A percentile compares a stretch with the other conserved stretches of the same genome.
phyloP scores from a whole-genome alignment of 2,329 filamentous ascomycete species.

The Talaromyces piceae region DNA sequence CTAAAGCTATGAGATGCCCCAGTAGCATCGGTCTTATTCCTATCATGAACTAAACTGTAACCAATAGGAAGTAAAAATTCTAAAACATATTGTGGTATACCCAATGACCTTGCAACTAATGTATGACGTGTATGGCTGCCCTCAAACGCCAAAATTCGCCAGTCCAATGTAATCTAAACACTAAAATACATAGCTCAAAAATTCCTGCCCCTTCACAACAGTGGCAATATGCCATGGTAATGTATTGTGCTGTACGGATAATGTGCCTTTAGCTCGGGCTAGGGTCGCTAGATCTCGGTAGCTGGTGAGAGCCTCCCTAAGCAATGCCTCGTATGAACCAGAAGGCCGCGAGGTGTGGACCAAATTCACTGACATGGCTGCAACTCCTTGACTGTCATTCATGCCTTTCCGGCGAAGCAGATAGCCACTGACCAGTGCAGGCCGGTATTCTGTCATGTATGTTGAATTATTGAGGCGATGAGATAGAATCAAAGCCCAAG shows the following conservation, averaged over 20 bases:
- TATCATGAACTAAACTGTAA: not conserved
- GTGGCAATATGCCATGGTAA: slow-evolving; percentile 44
- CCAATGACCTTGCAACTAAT: slow-evolving; percentile 1
- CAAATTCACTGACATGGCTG: slow-evolving; percentile 36
- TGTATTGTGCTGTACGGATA: slow-evolving; percentile 33
- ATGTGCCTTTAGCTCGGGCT: slow-evolving; percentile 35
- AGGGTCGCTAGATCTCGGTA: slow-evolving; percentile 40
- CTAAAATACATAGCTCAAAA: slow-evolving; percentile 36
- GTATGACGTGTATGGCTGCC: slow-evolving; percentile 1
- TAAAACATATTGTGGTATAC: not conserved
- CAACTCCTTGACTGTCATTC: slow-evolving; percentile 35
- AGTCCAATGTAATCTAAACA: not conserved
- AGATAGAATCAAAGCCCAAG: slow-evolving; percentile 51
- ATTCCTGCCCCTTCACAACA: slow-evolving; percentile 35
- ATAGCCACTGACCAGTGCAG: slow-evolving; percentile 40
- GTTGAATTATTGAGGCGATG: slow-evolving; percentile 39
- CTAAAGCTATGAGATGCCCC: not conserved
- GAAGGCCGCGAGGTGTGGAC: slow-evolving; percentile 27
- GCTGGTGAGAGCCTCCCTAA: slow-evolving; percentile 37
- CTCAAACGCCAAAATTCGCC: slow-evolving; percentile 1
- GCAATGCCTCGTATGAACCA: slow-evolving; percentile 25
- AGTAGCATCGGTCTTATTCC: not conserved
- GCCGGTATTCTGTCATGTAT: slow-evolving; percentile 35
- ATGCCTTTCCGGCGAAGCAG: slow-evolving; percentile 39
- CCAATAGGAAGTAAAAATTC: not conserved